Evolutionary conservation across 345 rosid genomes (phyloP).

Genomic region (Euphorbia pulcherrima): DNA sequence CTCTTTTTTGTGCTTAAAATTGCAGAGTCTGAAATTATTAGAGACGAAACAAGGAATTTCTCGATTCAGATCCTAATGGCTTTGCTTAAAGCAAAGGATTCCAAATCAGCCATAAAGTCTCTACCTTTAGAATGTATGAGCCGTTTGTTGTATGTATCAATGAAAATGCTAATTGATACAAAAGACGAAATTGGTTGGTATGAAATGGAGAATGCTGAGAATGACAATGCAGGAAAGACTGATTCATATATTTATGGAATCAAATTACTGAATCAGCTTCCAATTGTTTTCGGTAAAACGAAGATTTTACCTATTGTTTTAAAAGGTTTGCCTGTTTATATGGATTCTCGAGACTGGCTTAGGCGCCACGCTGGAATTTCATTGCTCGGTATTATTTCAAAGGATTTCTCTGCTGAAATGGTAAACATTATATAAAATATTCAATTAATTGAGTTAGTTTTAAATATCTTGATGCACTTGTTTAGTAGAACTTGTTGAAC

Average conservation of each 20-base stretch:
- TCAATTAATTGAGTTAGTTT: too few species aligned
- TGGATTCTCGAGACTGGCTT: slow-evolving; percentile 13
- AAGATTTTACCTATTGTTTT: slow-evolving; percentile 14
- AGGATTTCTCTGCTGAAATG: slow-evolving; percentile 18
- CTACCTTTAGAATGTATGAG: background rate
- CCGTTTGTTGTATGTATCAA: slow-evolving; percentile 1
- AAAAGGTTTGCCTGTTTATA: background rate
- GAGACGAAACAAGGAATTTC: slow-evolving; percentile 1
- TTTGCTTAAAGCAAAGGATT: background rate
- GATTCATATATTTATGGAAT: slow-evolving; percentile 6
- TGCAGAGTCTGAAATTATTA: background rate
- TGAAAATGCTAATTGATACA: slow-evolving; percentile 7
- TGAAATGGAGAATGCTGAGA: background rate
- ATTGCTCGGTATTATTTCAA: slow-evolving; percentile 12
- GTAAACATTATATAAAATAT: background rate
- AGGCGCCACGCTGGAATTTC: slow-evolving; percentile 15
- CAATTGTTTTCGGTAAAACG: slow-evolving; percentile 5
- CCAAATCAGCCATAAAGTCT: background rate
- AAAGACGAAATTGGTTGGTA: slow-evolving; percentile 9
- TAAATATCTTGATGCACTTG: background rate
- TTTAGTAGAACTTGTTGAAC: background rate
- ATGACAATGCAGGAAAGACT: slow-evolving; percentile 10
- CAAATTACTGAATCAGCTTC: slow-evolving; percentile 5
- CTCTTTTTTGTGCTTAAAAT: slow-evolving; percentile 3
- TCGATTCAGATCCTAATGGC: background rate